Conservation (phyloP, 768 basidiomycete species). For the Leucosporidium scottii region DNA sequence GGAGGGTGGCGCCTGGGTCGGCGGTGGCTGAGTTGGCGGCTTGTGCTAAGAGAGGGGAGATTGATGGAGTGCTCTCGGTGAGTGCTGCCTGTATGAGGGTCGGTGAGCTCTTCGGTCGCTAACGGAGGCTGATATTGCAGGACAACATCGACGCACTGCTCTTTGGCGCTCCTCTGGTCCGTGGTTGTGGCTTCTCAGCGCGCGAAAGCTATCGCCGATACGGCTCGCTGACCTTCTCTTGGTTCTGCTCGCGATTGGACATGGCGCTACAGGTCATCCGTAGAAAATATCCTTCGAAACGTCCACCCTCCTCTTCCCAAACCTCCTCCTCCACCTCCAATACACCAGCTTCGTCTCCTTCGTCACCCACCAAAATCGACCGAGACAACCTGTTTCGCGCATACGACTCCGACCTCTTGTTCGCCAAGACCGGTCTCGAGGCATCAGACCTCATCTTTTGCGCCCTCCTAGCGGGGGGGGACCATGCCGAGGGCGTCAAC, state of each 20-base stretch:
- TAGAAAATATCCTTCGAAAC: background rate
- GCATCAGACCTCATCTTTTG: conserved; percentile 24
- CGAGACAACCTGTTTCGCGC: background rate
- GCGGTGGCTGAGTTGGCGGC: conserved; percentile 32
- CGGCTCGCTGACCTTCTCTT: background rate
- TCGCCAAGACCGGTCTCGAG: conserved; percentile 3
- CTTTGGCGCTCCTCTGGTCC: conserved; percentile 28
- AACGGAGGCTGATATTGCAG: background rate
- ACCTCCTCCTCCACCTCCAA: background rate
- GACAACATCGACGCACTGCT: conserved; percentile 33
- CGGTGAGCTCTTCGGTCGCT: rapidly evolving
- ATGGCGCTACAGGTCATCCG: conserved; percentile 3
- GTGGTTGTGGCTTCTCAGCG: background rate
- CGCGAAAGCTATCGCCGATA: no score
- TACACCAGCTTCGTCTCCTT: background rate
- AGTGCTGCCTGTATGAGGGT: background rate
- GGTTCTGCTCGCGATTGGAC: background rate
- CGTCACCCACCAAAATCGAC: background rate
- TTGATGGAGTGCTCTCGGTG: conserved; percentile 30
- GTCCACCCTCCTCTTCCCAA: no score
- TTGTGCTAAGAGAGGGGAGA: conserved; percentile 13
- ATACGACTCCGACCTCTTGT: conserved; percentile 9
- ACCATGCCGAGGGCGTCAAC: conserved; percentile 17
- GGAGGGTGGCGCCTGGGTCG: conserved; percentile 26
- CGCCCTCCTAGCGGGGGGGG: conserved; percentile 26